Percentiles rank a stretch among this genome's conserved stretches.
phyloP scores from a whole-genome alignment of 352 stramenopile genomes.

The Blastocystis sp. region DNA sequence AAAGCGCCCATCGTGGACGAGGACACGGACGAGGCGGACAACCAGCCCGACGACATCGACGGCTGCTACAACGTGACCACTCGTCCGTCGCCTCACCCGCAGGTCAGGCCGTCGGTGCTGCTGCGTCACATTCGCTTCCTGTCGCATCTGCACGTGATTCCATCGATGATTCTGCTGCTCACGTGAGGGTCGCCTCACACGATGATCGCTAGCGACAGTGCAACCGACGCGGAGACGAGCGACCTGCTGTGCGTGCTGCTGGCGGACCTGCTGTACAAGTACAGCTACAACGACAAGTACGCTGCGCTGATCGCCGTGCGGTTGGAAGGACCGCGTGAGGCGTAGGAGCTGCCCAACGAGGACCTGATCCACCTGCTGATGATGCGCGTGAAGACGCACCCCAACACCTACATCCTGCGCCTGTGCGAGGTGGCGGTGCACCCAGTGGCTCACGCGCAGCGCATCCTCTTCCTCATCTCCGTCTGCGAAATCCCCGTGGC shows the following conservation, averaged over 20 bases:
- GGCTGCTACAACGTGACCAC: not conserved
- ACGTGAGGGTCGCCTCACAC: not conserved
- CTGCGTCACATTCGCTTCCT: not conserved
- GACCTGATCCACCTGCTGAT: not conserved
- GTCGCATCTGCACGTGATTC: not conserved
- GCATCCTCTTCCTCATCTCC: slow-evolving; percentile 32
- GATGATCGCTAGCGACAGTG: not conserved
- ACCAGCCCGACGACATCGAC: not conserved
- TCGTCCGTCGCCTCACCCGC: not conserved
- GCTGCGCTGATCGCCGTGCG: not conserved
- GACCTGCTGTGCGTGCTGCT: slow-evolving; percentile 19
- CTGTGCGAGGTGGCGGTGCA: not conserved
- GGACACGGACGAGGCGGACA: not conserved
- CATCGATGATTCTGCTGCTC: not conserved
- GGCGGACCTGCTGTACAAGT: slow-evolving; percentile 2
- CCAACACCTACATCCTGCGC: not conserved
- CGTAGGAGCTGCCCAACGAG: not conserved
- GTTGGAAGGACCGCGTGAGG: not conserved
- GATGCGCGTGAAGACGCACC: not conserved
- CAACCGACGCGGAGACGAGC: not conserved
- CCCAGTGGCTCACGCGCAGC: not conserved
- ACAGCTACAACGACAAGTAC: slow-evolving; percentile 51
- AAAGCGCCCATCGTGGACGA: not conserved
- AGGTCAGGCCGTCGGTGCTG: not conserved
- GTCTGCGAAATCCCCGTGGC: slow-evolving; percentile 1